phyloP scores from a whole-genome alignment of 768 basidiomycete genomes.

The Boletus sensibilis region DNA sequence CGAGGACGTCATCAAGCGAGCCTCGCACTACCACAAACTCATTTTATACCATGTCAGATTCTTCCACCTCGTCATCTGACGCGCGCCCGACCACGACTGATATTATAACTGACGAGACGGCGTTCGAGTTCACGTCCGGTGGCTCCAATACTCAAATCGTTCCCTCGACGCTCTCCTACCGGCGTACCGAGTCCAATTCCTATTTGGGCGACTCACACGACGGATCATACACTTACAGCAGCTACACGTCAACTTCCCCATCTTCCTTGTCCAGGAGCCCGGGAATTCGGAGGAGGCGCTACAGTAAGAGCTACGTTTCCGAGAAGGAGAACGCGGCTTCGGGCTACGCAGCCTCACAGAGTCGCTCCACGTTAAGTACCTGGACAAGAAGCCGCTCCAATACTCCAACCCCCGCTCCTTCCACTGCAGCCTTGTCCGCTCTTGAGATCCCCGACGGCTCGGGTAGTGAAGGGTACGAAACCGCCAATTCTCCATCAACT shows the following conservation, averaged over 20 bases:
- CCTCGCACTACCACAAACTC: slow-evolving; percentile 29
- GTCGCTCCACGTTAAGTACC: slow-evolving; percentile 33
- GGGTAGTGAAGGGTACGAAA: slow-evolving; percentile 53
- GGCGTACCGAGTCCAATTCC: slow-evolving; percentile 53
- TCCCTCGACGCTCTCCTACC: slow-evolving; percentile 51
- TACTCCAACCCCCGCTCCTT: slow-evolving; percentile 34
- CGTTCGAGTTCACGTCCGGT: slow-evolving; percentile 38
- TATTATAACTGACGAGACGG: slow-evolving; percentile 39
- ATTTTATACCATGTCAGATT: slow-evolving; percentile 35
- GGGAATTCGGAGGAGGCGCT: slow-evolving; percentile 54
- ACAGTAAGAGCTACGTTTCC: slow-evolving; percentile 39
- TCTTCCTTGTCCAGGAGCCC: slow-evolving; percentile 57
- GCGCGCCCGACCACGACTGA: slow-evolving; percentile 29
- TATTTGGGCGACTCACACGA: slow-evolving; percentile 56
- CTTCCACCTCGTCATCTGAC: slow-evolving; percentile 34
- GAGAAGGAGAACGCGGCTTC: slow-evolving; percentile 57
- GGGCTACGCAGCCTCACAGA: slow-evolving; percentile 34
- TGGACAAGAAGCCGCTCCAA: slow-evolving; percentile 35
- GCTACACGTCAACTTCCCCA: slow-evolving; percentile 43
- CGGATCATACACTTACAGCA: slow-evolving; percentile 34
- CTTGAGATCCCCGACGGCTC: slow-evolving; percentile 35
- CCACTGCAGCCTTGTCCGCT: slow-evolving; percentile 27
- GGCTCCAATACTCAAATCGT: slow-evolving; percentile 44
- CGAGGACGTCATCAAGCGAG: slow-evolving; percentile 32
- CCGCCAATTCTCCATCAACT: slow-evolving; percentile 42